Evolutionary conservation across 192 early-diverging fungal genomes (phyloP), one percentile per base, ranked within the genome.

Genomic region (Helicostylum pulchrum): DNA sequence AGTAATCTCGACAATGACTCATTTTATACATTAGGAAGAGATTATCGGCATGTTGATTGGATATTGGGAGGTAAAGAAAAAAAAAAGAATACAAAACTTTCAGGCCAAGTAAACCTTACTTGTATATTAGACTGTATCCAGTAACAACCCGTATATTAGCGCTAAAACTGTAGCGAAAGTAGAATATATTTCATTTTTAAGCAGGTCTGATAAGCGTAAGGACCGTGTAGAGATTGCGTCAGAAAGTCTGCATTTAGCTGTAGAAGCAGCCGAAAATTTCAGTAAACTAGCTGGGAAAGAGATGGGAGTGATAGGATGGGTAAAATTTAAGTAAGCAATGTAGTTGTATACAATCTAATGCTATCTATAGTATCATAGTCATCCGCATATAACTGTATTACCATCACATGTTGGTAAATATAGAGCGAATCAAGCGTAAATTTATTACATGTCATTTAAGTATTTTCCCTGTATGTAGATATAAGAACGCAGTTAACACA

Each of bases 31-130:
- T 23, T 67, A 82, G 76, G 80, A 82, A 68, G 80, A 82, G 39
- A 74, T 82, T 42, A 82, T 82, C 64, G 80, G 80, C 21, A 69
- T 82, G 77, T 67, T 82, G 31, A 75, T 82, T 70, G 80, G 80
- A 44, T 70, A 76, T 51, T 82, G 80, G 80, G 68, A 74, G 47
- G 80, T 82, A 68, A 42, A 67, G 56, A 26, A 23, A 19, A 26
- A 26, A 26, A 26, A 26, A 26, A 26, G 26, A 26, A 26, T 26
- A 26, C 26, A 26, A 26, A 26, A 26, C 1, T 26, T 26, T 26
- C 26, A 26, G 26, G 51, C 42, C 12, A 4, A 39, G 2, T 6
- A 56, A 7, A 56, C 3, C 34, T 21, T 50, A 62, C 48, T 42
- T 6, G 1, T 6, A 21, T 21, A 10, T 26, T 46, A 64, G 62